phyloP scores from a whole-genome alignment of 2,329 filamentous ascomycete species.

The Epichloe gansuensis region DNA sequence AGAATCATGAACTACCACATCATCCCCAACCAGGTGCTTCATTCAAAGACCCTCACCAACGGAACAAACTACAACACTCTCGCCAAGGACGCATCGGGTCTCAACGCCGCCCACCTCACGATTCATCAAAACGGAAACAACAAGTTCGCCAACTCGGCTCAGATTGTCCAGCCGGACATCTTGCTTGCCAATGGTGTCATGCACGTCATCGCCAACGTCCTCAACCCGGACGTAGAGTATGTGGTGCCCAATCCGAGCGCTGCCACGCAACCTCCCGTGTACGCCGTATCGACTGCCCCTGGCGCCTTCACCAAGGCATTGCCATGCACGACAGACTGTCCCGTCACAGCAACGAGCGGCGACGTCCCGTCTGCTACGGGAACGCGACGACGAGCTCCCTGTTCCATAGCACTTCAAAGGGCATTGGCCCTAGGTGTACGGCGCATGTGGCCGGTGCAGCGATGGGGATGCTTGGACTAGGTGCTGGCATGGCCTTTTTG shows the following conservation, averaged over 20 bases:
- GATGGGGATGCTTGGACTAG: constrained; percentile 17
- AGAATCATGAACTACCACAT: constrained; percentile 53
- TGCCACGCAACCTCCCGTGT: constrained; percentile 37
- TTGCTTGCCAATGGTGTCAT: constrained; percentile 45
- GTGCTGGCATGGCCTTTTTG: constrained; percentile 16
- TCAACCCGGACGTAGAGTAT: constrained; percentile 29
- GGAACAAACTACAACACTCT: constrained; percentile 23
- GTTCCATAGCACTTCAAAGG: constrained; percentile 14
- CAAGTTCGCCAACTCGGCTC: constrained; percentile 41
- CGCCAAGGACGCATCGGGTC: constrained; percentile 26
- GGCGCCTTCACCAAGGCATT: constrained; percentile 29
- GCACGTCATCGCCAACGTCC: constrained; percentile 43
- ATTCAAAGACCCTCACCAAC: constrained; percentile 31
- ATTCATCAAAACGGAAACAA: constrained; percentile 29
- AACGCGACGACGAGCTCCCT: constrained; percentile 9
- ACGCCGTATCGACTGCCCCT: constrained; percentile 35
- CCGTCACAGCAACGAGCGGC: constrained; percentile 17
- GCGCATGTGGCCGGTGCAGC: constrained; percentile 17
- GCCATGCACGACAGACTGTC: constrained; percentile 29
- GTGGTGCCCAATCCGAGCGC: constrained; percentile 25
- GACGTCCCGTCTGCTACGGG: constrained; percentile 9
- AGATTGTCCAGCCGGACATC: constrained; percentile 39
- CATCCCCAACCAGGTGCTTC: constrained; percentile 40
- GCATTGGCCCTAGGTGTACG: constrained; percentile 13
- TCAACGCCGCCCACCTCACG: constrained; percentile 20